Conservation (phyloP, 2,329 filamentous ascomycete genomes). For the Pseudogymnoascus sp. region DNA sequence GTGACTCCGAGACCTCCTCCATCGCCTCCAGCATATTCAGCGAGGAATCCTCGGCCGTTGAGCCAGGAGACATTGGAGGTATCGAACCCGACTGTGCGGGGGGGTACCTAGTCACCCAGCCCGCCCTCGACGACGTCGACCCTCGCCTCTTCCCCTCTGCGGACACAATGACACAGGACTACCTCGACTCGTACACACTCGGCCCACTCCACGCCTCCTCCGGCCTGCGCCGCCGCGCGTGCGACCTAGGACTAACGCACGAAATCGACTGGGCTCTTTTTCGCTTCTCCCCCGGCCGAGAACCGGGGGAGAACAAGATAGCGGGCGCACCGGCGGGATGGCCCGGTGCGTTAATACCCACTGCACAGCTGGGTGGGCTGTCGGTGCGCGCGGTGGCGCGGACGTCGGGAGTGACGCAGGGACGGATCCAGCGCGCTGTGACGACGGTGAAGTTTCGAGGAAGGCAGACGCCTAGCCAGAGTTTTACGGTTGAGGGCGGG, state of each 20-base stretch:
- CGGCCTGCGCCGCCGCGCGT: slow-evolving; percentile 67
- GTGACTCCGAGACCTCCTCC: slow-evolving; percentile 45
- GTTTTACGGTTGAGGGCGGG: slow-evolving; percentile 47
- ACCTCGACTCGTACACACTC: slow-evolving; percentile 70
- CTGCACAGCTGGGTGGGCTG: slow-evolving; percentile 57
- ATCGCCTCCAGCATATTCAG: slow-evolving; percentile 20
- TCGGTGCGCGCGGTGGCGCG: slow-evolving; percentile 82
- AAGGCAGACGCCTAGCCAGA: slow-evolving; percentile 69
- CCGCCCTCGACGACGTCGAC: slow-evolving; percentile 80
- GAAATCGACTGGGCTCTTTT: slow-evolving; percentile 96
- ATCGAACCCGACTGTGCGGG: slow-evolving; percentile 70
- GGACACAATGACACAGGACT: slow-evolving; percentile 66
- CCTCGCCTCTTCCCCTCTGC: slow-evolving; percentile 67
- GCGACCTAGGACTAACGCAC: slow-evolving; percentile 60
- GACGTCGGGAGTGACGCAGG: slow-evolving; percentile 73
- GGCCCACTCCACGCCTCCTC: slow-evolving; percentile 85
- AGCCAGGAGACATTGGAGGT: slow-evolving; percentile 50
- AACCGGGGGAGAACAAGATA: slow-evolving; percentile 65
- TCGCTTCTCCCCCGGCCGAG: slow-evolving; percentile 61
- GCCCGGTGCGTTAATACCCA: slow-evolving; percentile 51
- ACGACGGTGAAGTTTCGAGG: slow-evolving; percentile 82
- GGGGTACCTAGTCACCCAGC: slow-evolving; percentile 78
- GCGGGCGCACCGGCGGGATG: slow-evolving; percentile 28
- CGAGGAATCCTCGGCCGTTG: slow-evolving; percentile 46
- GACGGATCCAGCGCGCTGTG: slow-evolving; percentile 67